Evolutionary conservation across 257 asterid species (phyloP).

Genomic region (Jasminum sambac): DNA sequence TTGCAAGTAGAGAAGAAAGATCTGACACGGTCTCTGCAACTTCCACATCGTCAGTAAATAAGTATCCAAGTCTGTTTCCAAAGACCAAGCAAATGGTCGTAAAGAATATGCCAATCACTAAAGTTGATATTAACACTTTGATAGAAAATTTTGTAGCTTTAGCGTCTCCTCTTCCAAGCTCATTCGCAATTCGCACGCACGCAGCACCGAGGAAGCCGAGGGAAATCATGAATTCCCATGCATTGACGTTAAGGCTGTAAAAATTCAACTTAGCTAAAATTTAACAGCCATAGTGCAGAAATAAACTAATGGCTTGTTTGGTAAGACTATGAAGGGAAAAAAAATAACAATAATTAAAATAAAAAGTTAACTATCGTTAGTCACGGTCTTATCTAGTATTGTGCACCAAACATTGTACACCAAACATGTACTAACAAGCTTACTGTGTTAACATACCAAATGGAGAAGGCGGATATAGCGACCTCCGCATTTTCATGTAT

Average conservation of each 20-base stretch:
- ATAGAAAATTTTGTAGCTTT: conserved; percentile 51
- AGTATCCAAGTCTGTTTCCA: conserved; percentile 47
- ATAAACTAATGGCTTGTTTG: not conserved
- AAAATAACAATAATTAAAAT: too few relatives aligned
- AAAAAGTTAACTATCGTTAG: too few relatives aligned
- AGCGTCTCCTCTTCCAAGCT: conserved; percentile 71
- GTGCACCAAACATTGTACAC: not conserved
- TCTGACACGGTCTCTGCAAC: conserved; percentile 42
- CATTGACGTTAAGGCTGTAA: conserved; percentile 60
- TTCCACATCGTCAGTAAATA: conserved; percentile 44
- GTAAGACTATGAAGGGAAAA: not conserved
- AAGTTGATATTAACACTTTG: conserved; percentile 43
- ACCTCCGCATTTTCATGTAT: conserved; percentile 44
- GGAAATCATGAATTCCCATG: conserved; percentile 62
- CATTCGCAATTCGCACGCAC: conserved; percentile 69
- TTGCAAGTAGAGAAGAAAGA: conserved; percentile 46
- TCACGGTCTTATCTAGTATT: not conserved
- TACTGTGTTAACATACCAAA: conserved; percentile 27
- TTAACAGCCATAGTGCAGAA: not conserved
- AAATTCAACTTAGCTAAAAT: not conserved
- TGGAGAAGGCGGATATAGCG: conserved; percentile 40
- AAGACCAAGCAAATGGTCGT: conserved; percentile 38
- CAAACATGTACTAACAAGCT: not conserved
- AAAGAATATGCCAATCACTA: conserved; percentile 50
- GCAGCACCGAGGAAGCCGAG: conserved; percentile 69